Base-by-base conservation (phyloP, 352 stramenopile genomes). In the Phytophthora foliorum region DNA sequence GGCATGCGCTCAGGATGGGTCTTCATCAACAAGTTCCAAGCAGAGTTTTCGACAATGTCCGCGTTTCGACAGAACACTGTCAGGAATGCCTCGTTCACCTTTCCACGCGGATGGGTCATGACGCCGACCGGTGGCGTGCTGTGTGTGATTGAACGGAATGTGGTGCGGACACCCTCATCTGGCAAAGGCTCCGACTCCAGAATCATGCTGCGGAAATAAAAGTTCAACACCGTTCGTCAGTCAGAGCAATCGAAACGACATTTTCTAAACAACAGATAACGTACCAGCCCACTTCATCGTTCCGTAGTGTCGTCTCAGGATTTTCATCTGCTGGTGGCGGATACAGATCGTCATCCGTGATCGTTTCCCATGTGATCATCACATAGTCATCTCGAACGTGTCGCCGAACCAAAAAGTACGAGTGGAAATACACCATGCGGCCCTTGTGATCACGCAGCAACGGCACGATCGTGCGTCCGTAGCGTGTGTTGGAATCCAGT, bases 201-300 rank as follows among this genome's bases (percentile, higher is more conserved):
- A 19, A 88, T 87, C 58, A 84, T 91, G 53, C 84, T 94, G 56
- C 29, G 48, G 6, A 27, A 48, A 63, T 48, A 14, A 58, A 32
- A 61, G 10, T 46, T 34, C 1, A 51, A 45, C 11, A 66, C 36
- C 41, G 25, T 32, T 10, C 57, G 27, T 60, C 17, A 63, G 31
- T 45, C 32, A 34, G 41, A 55, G 16, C 6, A 42, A 57, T 17
- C 41, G n/a, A 29, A 27, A 49, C 22, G 21, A 3, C 52, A 44
- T 11, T 39, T 9, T 29, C 42, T 21, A 22, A 46, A 44, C 19
- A 62, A 11, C 49, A 56, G 6, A 3, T 6, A 27, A 84, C 78
- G 59, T 73, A 93, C 86, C 86, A 92, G 67, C 86, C 86, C 27
- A 94, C 72, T 84, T 94, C 86, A 27, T 92, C 83, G 55, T 94